phyloP scores from a whole-genome alignment of 176 grass and related monocot species.

The Phyllostachys edulis region DNA sequence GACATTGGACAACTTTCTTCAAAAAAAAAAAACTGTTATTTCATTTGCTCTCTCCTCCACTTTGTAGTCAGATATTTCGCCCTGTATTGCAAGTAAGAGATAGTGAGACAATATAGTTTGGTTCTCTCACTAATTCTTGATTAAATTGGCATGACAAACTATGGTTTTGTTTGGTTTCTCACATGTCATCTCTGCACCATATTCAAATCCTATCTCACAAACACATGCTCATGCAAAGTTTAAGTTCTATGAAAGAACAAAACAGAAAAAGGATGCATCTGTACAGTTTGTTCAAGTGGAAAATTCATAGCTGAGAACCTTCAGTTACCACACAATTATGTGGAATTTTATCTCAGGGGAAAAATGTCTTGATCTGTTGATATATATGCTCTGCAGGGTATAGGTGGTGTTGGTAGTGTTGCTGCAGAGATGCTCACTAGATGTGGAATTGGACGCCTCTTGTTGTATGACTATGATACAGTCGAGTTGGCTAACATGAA shows the following conservation, averaged over 20 bases:
- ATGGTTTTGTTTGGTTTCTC: not conserved
- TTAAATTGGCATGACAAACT: not conserved
- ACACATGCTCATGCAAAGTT: not conserved
- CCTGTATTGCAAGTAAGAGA: not conserved
- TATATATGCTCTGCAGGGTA: constrained; percentile 50
- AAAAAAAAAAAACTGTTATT: not conserved
- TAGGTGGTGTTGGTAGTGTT: constrained; percentile 97
- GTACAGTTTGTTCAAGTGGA: not conserved
- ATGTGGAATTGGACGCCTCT: constrained; percentile 90
- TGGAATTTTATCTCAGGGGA: not conserved
- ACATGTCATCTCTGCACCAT: constrained; percentile 25
- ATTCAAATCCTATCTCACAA: not conserved
- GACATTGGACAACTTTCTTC: not conserved
- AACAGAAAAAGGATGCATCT: not conserved
- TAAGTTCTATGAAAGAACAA: not conserved
- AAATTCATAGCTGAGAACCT: not conserved
- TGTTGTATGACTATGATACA: constrained; percentile 96
- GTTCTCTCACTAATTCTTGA: not conserved
- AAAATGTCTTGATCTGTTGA: constrained; percentile 15
- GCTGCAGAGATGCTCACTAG: constrained; percentile 96
- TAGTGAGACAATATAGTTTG: not conserved
- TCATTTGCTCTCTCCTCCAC: not conserved
- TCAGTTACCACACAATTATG: not conserved
- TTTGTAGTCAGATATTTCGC: not conserved
- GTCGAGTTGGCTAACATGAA: constrained; percentile 99